Percentiles rank a stretch among this genome's conserved stretches.
phyloP scores from a whole-genome alignment of 1,139 yeast species.

The Hansenula sp. region DNA sequence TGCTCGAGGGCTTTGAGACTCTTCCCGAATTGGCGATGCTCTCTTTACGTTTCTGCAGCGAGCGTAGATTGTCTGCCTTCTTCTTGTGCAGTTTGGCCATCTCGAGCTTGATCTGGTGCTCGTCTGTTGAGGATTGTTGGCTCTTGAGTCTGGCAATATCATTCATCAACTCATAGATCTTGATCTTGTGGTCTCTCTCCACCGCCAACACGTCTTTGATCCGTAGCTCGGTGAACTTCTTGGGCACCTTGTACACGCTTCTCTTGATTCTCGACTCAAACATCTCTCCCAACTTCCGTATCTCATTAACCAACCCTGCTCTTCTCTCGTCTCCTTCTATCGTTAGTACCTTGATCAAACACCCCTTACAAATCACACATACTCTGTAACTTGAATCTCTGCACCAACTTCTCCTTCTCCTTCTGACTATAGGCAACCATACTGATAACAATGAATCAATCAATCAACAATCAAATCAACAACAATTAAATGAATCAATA shows the following conservation, averaged over 20 bases:
- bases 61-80: conserved; percentile 8
- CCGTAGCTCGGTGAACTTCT: conserved; percentile 15
- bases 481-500: no score
- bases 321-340: conserved; percentile 16
- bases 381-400: conserved; percentile 20
- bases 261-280: conserved; percentile 18
- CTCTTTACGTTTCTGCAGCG: conserved; percentile 11
- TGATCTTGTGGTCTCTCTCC: conserved; percentile 22
- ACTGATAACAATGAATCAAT: not conserved
- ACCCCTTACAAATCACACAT: conserved; percentile 5
- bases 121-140: not conserved
- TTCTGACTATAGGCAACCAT: conserved; percentile 12
- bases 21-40: conserved; percentile 6
- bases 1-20: not conserved
- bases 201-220: conserved; percentile 19
- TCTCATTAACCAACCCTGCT: conserved; percentile 10
- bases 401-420: conserved; percentile 12
- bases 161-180: conserved; percentile 16
- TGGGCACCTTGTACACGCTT: conserved; percentile 17
- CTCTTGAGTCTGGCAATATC: conserved; percentile 13
- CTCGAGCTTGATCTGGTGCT: not conserved
- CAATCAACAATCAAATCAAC: no score
- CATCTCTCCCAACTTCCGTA: conserved; percentile 10
- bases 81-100: conserved; percentile 10
- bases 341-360: not conserved